Evolutionary conservation across 1,139 yeast species (phyloP), one percentile per base, ranked within the genome.

Genomic region (Taphrina sp.): DNA sequence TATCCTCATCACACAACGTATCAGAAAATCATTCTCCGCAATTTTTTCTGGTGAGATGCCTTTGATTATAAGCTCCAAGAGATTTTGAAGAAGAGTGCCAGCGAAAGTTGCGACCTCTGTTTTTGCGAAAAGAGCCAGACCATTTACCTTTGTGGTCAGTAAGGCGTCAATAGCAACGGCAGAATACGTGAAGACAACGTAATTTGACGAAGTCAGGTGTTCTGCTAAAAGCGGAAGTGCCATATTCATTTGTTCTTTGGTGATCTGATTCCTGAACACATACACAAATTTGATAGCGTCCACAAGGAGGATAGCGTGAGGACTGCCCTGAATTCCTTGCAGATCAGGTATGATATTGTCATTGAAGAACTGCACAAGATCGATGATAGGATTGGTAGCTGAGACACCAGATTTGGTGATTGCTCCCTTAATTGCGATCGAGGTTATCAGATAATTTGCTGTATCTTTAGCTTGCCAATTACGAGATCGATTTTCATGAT

Each of bases 241-340:
- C 58, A 86, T 83, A 12, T 80, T 68, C 34, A 94, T 72, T 69
- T 92, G 97, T 10, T 79, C 84, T 66, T 89, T 90, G 4, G 94
- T 87, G 59, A 94, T 76, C 72, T 94, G 66, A 68, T 92, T 90
- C 74, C 98, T 80, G 72, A 94, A 94, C 3, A 83, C 82, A 70
- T 85, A 82, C 59, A 94, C 84, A 67, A 85, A 94, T 69, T 89
- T 88, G 68, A 94, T 88, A 3, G 98, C 94, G 71, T 90, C 97
- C 42, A 89, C 94, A 66, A 82, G 83, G 63, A 92, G 75, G 57
- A 92, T 87, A 14, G 94, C 85, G 67, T 81, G 85, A 12, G 72
- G 67, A 35, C 68, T 71, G 8, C 74, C 68, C 14, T 72, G 68
- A 28, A 69, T 65, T 33, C 76, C 74, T 33, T 83, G 74, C 65